Conservation (phyloP, 2,329 filamentous ascomycete species). For the Colletotrichum viniferum region DNA sequence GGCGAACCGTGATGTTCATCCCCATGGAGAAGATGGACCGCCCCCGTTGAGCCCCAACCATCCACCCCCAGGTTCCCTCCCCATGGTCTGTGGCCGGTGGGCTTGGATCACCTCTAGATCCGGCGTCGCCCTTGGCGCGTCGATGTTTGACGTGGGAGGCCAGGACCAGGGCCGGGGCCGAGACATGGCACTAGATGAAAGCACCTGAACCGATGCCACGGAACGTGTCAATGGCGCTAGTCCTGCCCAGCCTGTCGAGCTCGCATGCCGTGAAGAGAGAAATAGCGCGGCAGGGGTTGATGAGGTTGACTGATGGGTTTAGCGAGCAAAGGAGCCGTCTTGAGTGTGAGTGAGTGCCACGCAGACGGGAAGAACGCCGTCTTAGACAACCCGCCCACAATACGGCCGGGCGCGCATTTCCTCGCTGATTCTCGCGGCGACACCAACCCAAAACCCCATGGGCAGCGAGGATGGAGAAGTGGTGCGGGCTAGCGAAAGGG, state of each 20-base stretch:
- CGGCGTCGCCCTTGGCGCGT: not conserved
- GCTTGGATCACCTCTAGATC: not conserved
- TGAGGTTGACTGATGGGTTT: not conserved
- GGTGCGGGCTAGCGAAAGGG: not conserved
- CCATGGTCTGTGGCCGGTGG: not conserved
- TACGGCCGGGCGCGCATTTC: slow-evolving; percentile 8
- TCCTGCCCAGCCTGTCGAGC: not conserved
- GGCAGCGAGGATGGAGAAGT: not conserved
- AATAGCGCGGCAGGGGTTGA: not conserved
- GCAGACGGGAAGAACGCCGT: slow-evolving; percentile 5
- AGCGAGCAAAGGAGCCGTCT: not conserved
- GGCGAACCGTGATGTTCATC: not conserved
- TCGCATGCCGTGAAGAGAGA: not conserved
- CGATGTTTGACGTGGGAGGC: not conserved
- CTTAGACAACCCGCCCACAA: not conserved
- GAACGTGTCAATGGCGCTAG: not conserved
- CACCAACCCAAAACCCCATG: not conserved
- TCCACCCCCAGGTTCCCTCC: not conserved
- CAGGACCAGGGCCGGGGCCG: not conserved
- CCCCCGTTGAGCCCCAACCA: not conserved
- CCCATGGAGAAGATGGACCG: not conserved
- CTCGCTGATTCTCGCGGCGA: slow-evolving; percentile 19
- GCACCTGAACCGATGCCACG: not conserved
- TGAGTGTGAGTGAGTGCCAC: not conserved
- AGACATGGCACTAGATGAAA: not conserved